These are phyloP conservation scores for Bacidia gigantensis DNA, from an alignment of 495 filamentous ascomycete species.

Conservation along the genomic window DNA sequence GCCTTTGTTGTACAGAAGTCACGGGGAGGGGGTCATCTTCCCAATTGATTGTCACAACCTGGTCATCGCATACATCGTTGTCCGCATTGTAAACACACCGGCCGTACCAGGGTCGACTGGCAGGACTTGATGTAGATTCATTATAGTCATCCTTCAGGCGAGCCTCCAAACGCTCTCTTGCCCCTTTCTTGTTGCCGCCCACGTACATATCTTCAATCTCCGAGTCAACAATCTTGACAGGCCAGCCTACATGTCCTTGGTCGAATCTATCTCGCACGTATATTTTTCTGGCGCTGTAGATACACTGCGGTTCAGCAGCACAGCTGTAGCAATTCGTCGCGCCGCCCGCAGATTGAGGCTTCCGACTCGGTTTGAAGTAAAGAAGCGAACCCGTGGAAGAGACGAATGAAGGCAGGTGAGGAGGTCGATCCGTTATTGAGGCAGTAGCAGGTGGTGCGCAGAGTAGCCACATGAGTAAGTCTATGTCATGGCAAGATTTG, in stretches of 20 bases:
- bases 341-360: constrained; percentile 54
- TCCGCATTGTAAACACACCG: constrained; percentile 87
- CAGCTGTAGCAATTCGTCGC: constrained; percentile 87
- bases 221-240: constrained; percentile 71
- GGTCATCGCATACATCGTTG: constrained; percentile 87
- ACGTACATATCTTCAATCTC: constrained; percentile 63
- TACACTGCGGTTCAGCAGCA: constrained; percentile 54
- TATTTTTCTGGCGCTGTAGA: constrained; percentile 69
- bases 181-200: constrained; percentile 18
- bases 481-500: constrained; percentile 89
- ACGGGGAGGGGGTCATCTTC: constrained; percentile 39
- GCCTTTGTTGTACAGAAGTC: constrained; percentile 1
- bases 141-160: constrained; percentile 57
- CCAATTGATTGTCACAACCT: constrained; percentile 77
- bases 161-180: constrained; percentile 22
- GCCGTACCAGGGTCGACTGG: constrained; percentile 72
- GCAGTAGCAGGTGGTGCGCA: constrained; percentile 43
- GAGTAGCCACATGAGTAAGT: constrained; percentile 79
- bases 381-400: constrained; percentile 57
- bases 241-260: constrained; percentile 56
- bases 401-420: constrained; percentile 63
- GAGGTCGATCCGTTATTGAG: constrained; percentile 19
- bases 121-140: constrained; percentile 29
- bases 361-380: constrained; percentile 58
- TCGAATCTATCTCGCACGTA: constrained; percentile 50